Conservation (phyloP, 1,284 basidiomycete genomes). For the Coniferiporia sulphurascens region DNA sequence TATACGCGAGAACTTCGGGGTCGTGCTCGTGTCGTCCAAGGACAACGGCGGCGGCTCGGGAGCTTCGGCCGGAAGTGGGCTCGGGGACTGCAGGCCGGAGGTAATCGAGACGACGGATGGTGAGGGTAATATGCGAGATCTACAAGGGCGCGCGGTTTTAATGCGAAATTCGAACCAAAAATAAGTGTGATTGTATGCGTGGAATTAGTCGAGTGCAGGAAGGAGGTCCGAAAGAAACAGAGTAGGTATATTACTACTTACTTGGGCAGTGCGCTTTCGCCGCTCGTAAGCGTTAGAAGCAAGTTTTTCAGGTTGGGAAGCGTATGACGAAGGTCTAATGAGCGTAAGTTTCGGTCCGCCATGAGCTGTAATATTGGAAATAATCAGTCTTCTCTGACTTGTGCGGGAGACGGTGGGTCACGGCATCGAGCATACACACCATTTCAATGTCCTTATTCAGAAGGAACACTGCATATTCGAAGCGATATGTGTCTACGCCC, state of each 20-base stretch:
- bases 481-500: conserved; percentile 93
- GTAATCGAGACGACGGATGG: conserved; percentile 14
- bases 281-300: conserved; percentile 77
- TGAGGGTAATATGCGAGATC: conserved; percentile 8
- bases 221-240: conserved; percentile 16
- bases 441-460: conserved; percentile 97
- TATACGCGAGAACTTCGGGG: conserved; percentile 7
- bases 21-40: conserved; percentile 8
- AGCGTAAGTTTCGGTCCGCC: conserved; percentile 81
- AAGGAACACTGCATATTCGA: conserved; percentile 96
- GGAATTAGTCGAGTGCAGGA: background rate
- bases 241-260: conserved; percentile 30
- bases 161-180: background rate
- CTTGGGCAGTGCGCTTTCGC: conserved; percentile 45
- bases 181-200: background rate
- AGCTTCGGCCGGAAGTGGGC: background rate
- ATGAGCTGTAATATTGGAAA: conserved; percentile 61
- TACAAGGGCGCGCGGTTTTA: conserved; percentile 1
- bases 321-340: conserved; percentile 92
- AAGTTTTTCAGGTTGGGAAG: conserved; percentile 95
- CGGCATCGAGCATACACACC: conserved; percentile 43
- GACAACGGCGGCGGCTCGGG: background rate
- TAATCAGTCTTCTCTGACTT: conserved; percentile 2
- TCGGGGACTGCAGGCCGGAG: conserved; percentile 8
- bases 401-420: no score